phyloP scores from a whole-genome alignment of 1,284 basidiomycete species.

The Thecaphora thlaspeos region DNA sequence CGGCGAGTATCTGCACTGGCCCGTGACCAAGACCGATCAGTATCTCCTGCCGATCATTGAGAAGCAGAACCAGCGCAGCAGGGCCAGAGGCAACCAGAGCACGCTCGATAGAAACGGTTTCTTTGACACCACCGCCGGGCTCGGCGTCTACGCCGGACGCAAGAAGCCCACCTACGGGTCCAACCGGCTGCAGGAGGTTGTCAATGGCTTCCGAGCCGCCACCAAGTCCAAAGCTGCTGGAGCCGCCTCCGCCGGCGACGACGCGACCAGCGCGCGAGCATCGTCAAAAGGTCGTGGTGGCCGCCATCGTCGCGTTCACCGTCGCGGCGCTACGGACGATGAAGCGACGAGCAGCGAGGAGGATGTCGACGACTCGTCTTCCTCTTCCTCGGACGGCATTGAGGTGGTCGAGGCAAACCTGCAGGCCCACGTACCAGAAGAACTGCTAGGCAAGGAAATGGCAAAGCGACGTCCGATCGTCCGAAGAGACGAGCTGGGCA shows the following conservation, averaged over 20 bases:
- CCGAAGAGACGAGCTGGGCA: constrained; percentile 10
- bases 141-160: constrained; percentile 70
- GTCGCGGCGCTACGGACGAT: too few relatives aligned
- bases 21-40: constrained; percentile 81
- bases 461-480: constrained; percentile 36
- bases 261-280: constrained; percentile 1
- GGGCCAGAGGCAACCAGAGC: constrained; percentile 60
- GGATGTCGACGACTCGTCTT: constrained; percentile 1
- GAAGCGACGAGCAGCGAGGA: constrained; percentile 11
- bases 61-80: constrained; percentile 58
- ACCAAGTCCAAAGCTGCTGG: constrained; percentile 12
- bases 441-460: constrained; percentile 47
- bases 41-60: constrained; percentile 90
- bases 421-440: constrained; percentile 25
- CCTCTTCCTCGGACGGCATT: constrained; percentile 3
- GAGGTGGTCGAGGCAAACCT: constrained; percentile 21
- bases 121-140: constrained; percentile 62
- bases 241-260: not conserved
- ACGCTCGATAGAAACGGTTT: constrained; percentile 62
- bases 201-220: constrained; percentile 67
- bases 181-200: constrained; percentile 84
- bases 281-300: not conserved
- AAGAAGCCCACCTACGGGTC: constrained; percentile 76
- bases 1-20: constrained; percentile 82
- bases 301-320: too few relatives aligned